These are phyloP conservation scores for Phytophthora fragariae DNA, from an alignment of 352 stramenopile species.

Conservation along the genomic window DNA sequence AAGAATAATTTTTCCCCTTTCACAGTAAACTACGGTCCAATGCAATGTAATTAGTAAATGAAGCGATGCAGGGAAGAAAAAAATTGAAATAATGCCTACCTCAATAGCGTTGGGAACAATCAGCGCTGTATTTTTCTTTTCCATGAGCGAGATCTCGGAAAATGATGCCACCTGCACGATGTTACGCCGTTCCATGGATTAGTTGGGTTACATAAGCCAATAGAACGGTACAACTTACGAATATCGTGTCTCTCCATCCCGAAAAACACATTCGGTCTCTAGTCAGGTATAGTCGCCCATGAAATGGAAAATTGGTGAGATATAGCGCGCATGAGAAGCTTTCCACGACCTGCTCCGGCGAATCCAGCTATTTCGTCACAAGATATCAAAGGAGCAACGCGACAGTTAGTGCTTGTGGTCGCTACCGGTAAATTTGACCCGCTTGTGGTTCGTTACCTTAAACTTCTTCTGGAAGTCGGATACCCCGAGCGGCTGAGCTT, in stretches of 20 bases:
- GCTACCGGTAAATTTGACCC: neutral
- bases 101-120: slow-evolving; percentile 90
- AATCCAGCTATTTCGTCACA: slow-evolving; percentile 49
- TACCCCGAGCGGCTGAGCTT: slow-evolving; percentile 57
- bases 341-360: slow-evolving; percentile 81
- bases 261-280: slow-evolving; percentile 80
- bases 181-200: neutral
- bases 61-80: neutral
- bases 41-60: slow-evolving; percentile 5
- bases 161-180: slow-evolving; percentile 69
- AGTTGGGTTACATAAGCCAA: slow-evolving; percentile 1
- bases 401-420: neutral
- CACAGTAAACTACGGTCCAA: slow-evolving; percentile 55
- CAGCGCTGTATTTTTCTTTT: slow-evolving; percentile 88
- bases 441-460: slow-evolving; percentile 48
- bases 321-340: slow-evolving; percentile 87
- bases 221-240: slow-evolving; percentile 46
- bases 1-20: slow-evolving; percentile 83
- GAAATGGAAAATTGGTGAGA: slow-evolving; percentile 82
- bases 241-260: slow-evolving; percentile 84
- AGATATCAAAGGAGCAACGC: neutral
- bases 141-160: slow-evolving; percentile 73
- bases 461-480: slow-evolving; percentile 89
- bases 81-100: slow-evolving; percentile 39
- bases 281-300: slow-evolving; percentile 84